Base-by-base conservation (phyloP, 129 eudicot genomes). In the Flaveria bidentis region DNA sequence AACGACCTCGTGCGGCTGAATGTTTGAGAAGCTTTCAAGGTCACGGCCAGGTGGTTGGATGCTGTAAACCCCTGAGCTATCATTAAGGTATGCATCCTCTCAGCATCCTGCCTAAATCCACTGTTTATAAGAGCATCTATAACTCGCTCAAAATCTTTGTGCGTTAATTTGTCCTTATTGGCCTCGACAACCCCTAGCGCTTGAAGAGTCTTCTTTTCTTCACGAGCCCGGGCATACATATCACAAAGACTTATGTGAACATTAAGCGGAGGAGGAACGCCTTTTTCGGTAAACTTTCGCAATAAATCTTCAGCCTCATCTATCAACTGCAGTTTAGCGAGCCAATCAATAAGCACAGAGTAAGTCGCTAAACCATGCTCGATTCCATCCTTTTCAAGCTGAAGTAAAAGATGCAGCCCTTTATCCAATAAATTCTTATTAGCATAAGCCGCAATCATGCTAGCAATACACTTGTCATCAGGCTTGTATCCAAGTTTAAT, bases 231-330 rank as follows among this genome's bases (percentile, higher is more conserved):
- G 3, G 90, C 33, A 62, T 95, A 91, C 97, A 91, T 91, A 69
- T 83, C 89, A 82, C 94, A 95, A 45, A 95, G 92, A 72, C 97
- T 87, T 61, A 95, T 28, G 36, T 91, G 95, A 53, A 95, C 82
- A 72, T 74, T 84, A 16, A 86, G 18, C 1, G 97, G 83, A 75
- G 97, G 94, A 44, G 87, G 84, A 86, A 91, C 91, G 26, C 92
- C 90, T 47, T 46, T 79, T 74, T 84, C 82, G 23, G 86, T 56
- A 42, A 95, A 83, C 81, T 83, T 95, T 4, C 84, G 85, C 80
- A 91, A 45, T 28, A 95, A 2, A 18, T 79, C 90, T 81, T 95
- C 97, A 20, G 86, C 97, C 74, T 95, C 99, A 64, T 95, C 99
- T 71, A 86, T 26, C 58, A 95, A 82, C 74, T 87, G 86, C 86